Conservation (phyloP, 345 rosid genomes). For the Salix viminalis region DNA sequence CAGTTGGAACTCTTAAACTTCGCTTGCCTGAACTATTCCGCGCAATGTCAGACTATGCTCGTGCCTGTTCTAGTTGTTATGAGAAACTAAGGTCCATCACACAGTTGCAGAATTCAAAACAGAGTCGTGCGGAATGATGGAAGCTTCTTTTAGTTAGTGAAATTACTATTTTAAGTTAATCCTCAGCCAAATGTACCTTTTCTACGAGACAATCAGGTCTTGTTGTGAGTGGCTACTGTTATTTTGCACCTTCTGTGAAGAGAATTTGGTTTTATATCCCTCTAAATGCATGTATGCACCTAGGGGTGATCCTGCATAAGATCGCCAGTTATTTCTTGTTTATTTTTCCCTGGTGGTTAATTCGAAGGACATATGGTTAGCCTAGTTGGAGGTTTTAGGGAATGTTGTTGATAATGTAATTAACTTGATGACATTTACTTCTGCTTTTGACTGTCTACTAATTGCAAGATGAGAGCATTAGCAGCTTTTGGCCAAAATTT, state of each 20-base stretch:
- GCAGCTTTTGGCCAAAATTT: no score
- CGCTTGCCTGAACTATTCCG: constrained; percentile 85
- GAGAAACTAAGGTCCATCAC: constrained; percentile 50
- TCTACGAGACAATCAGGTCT: not conserved
- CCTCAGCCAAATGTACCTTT: not conserved
- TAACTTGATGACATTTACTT: no score
- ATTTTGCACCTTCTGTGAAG: not conserved
- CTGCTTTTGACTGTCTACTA: no score
- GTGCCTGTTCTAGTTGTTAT: constrained; percentile 61
- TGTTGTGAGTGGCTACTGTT: not conserved
- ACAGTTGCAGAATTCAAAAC: constrained; percentile 30
- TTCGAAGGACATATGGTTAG: not conserved
- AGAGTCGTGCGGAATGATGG: constrained; percentile 11
- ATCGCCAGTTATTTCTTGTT: not conserved
- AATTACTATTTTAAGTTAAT: constrained; percentile 4
- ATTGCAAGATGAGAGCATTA: no score
- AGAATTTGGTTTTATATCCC: not conserved
- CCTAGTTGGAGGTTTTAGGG: no score
- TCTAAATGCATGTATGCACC: not conserved
- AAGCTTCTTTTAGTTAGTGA: constrained; percentile 4
- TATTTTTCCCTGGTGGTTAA: not conserved
- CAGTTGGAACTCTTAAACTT: constrained; percentile 68
- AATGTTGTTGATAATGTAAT: no score
- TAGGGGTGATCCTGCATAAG: not conserved
- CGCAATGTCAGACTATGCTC: constrained; percentile 68